Evolutionary conservation across 129 eudicot species (phyloP).

Genomic region (Scalesia atractyloides): DNA sequence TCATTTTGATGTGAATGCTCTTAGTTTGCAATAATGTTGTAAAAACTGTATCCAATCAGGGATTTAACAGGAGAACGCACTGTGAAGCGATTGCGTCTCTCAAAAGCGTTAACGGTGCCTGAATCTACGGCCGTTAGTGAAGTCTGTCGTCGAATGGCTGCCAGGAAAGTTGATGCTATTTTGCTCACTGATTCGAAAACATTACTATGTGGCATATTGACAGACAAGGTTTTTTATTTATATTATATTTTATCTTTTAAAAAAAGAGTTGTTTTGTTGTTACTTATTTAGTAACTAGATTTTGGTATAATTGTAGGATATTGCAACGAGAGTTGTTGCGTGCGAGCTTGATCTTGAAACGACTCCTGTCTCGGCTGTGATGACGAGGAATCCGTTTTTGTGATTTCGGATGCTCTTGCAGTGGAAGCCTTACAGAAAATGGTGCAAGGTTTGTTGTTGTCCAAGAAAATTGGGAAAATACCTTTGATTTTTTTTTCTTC

Average conservation of each 20-base stretch:
- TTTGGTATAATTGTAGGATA: constrained; percentile 56
- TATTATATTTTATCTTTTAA: neutral
- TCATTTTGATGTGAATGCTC: too few species aligned
- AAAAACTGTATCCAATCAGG: constrained; percentile 40
- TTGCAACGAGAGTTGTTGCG: constrained; percentile 85
- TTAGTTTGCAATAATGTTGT: neutral
- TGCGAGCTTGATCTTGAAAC: constrained; percentile 76
- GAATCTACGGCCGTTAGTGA: constrained; percentile 70
- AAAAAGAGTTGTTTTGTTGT: neutral
- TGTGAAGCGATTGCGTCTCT: constrained; percentile 83
- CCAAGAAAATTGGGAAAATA: too few species aligned
- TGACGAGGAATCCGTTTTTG: constrained; percentile 96
- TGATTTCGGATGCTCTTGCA: constrained; percentile 88
- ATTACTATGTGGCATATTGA: constrained; percentile 85
- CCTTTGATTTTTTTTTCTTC: too few species aligned
- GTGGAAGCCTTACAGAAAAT: constrained; percentile 96
- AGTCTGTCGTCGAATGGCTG: constrained; percentile 95
- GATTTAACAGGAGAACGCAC: constrained; percentile 87
- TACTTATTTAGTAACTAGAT: neutral
- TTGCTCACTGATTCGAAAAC: constrained; percentile 90
- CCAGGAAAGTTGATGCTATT: constrained; percentile 88
- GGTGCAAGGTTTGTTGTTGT: constrained; percentile 74
- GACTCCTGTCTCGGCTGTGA: constrained; percentile 84
- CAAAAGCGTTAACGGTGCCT: constrained; percentile 88
- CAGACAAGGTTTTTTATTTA: constrained; percentile 66